phyloP scores from a whole-genome alignment of 1,139 yeast genomes.

The Magnusiomyces sp. region DNA sequence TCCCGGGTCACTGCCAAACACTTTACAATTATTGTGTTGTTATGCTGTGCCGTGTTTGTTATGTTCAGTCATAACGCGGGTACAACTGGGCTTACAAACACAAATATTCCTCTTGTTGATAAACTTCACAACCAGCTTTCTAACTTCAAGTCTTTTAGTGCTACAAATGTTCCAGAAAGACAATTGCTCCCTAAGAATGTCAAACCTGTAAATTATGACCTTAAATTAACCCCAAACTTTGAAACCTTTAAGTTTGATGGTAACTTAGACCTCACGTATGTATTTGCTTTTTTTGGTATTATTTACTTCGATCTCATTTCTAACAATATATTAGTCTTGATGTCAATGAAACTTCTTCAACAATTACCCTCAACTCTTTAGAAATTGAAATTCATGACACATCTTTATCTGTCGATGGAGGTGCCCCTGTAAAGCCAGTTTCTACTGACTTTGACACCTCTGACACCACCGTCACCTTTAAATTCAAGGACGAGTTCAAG shows the following conservation, averaged over 20 bases:
- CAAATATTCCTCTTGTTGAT: no score
- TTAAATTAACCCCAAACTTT: constrained; percentile 67
- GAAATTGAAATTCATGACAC: constrained; percentile 51
- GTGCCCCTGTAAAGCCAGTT: constrained; percentile 6
- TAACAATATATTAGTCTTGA: constrained; percentile 32
- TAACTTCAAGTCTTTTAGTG: neutral
- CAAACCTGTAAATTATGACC: constrained; percentile 61
- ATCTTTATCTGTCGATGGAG: constrained; percentile 1
- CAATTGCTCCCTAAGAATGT: constrained; percentile 68
- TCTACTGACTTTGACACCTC: constrained; percentile 39
- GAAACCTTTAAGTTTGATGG: constrained; percentile 65
- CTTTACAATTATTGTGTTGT: no score
- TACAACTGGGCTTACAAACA: no score
- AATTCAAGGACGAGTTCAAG: constrained; percentile 42
- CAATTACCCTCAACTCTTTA: constrained; percentile 49
- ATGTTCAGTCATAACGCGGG: no score
- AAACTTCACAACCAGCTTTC: neutral
- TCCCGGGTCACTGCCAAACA: no score
- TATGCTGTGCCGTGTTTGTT: no score
- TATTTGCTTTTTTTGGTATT: neutral
- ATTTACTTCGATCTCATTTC: neutral
- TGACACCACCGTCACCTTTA: constrained; percentile 56
- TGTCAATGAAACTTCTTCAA: constrained; percentile 47
- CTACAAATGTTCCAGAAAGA: constrained; percentile 24
- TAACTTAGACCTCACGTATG: constrained; percentile 46